Base-by-base conservation (phyloP, 805 yeast species). In the Candida parachauliodes region DNA sequence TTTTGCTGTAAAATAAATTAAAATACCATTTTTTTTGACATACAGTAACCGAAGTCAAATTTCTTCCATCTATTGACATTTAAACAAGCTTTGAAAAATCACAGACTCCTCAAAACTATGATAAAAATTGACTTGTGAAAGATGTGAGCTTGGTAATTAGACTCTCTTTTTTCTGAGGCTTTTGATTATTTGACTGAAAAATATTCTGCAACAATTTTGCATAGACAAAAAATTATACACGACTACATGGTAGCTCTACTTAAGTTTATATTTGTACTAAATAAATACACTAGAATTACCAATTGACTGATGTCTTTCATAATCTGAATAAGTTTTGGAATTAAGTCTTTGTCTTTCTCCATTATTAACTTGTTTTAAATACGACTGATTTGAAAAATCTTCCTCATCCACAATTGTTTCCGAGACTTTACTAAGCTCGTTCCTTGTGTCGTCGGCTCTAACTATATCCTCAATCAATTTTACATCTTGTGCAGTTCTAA, bases 391-490 rank as follows among this genome's bases (percentile, higher is more conserved):
- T 17, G 38, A 29, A 11, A 18, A 30, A 32, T 28, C 28, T n/a
- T 37, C 48, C 7, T 24, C 31, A 19, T 33, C 29, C 6, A 29
- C 26, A 12, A 33, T 36, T 9, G 23, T 37, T 12, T 36, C 40
- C 21, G 23, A n/a, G 14, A 12, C 6, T 14, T n/a, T 12, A 11
- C 16, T 12, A n/a, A n/a, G n/a, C n/a, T n/a, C n/a, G n/a, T n/a
- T n/a, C n/a, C n/a, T n/a, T n/a, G n/a, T n/a, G 4, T 12, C 14
- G 9, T 19, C 10, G 8, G 21, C 37, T 25, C 15, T 28, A n/a
- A 37, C 17, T 12, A 43, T 34, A 24, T 40, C 40, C 33, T 44
- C 47, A 18, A 41, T 41, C 6, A 38, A 35, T 28, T 34, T 31
- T 5, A 11, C 29, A 9, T 32, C 38, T 11, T 36, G 20, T 7